A percentile compares a stretch with the other conserved stretches of the same genome.
These are phyloP conservation scores for Juncus inflexus DNA, from an alignment of 176 grass and related monocot species.

Conservation along the genomic window DNA sequence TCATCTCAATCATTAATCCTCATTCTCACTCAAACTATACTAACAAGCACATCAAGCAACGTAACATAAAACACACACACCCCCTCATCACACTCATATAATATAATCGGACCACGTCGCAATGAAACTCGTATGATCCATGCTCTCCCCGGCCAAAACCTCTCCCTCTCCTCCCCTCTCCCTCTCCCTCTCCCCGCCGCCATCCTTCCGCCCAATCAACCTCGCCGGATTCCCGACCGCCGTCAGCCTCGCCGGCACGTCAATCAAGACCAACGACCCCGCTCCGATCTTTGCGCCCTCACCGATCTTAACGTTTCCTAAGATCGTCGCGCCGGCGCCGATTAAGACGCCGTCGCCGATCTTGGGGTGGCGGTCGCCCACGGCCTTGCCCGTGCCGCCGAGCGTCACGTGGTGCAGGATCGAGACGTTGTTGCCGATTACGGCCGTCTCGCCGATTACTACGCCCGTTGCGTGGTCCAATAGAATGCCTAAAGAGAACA, in stretches of 20 bases:
- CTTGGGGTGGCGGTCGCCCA: slow-evolving; percentile 90
- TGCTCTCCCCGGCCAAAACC: slow-evolving; percentile 70
- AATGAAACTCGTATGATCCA: slow-evolving; percentile 97
- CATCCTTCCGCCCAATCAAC: slow-evolving; percentile 49
- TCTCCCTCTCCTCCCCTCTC: slow-evolving; percentile 26
- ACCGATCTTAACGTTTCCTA: slow-evolving; percentile 81
- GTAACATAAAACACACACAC: no score
- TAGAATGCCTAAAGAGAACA: slow-evolving; percentile 35
- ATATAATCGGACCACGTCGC: slow-evolving; percentile 81
- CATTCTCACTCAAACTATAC: no score
- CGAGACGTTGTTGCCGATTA: slow-evolving; percentile 89
- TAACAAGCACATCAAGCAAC: no score
- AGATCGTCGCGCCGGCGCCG: slow-evolving; percentile 87
- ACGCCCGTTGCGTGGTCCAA: slow-evolving; percentile 90
- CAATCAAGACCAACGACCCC: slow-evolving; percentile 81
- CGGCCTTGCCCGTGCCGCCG: slow-evolving; percentile 78
- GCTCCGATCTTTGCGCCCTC: slow-evolving; percentile 84
- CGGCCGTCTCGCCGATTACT: slow-evolving; percentile 89
- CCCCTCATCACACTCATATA: slow-evolving; percentile 34
- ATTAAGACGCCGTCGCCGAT: slow-evolving; percentile 82
- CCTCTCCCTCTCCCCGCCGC: slow-evolving; percentile 20
- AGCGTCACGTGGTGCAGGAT: slow-evolving; percentile 98
- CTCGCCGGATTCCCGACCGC: slow-evolving; percentile 86
- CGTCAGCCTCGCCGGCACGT: slow-evolving; percentile 62
- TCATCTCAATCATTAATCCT: no score